These are phyloP conservation scores for Buxus sempervirens DNA, from an alignment of 164 flowering plant species.

Conservation along the genomic window DNA sequence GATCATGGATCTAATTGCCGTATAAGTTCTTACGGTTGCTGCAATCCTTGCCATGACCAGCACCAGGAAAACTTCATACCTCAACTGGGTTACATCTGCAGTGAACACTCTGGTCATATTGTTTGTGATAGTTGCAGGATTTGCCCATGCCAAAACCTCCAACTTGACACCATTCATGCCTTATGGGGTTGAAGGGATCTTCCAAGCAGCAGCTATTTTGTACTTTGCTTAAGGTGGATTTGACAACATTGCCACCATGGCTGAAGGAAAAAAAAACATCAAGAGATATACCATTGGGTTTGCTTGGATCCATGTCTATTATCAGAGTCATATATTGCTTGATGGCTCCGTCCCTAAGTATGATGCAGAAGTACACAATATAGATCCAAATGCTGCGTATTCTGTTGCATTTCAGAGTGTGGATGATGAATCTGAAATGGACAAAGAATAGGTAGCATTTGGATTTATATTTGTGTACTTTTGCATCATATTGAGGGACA, in stretches of 20 bases:
- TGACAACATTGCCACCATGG: conserved; percentile 64
- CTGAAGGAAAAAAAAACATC: conserved; percentile 62
- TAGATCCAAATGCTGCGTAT: conserved; percentile 46
- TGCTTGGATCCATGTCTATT: conserved; percentile 62
- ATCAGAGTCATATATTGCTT: conserved; percentile 52
- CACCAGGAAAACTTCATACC: conserved; percentile 38
- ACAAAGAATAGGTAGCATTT: conserved; percentile 58
- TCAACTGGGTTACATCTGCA: conserved; percentile 58
- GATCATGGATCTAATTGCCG: conserved; percentile 59
- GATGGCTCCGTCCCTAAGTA: conserved; percentile 43
- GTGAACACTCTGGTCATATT: conserved; percentile 41
- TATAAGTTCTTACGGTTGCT: conserved; percentile 30
- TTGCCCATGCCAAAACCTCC: conserved; percentile 36
- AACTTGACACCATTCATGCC: conserved; percentile 52
- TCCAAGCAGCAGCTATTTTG: conserved; percentile 54
- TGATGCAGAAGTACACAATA: conserved; percentile 60
- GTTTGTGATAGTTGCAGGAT: conserved; percentile 58
- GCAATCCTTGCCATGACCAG: conserved; percentile 45
- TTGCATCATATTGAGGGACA: conserved; percentile 50
- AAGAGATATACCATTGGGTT: conserved; percentile 55
- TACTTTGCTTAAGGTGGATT: conserved; percentile 65
- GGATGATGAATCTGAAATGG: conserved; percentile 67
- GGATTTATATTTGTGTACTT: conserved; percentile 50
- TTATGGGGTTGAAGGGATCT: conserved; percentile 39
- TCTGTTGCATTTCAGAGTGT: conserved; percentile 55